A percentile compares a stretch with the other conserved stretches of the same genome.
Evolutionary conservation across 2,329 filamentous ascomycete species (phyloP).

Genomic region (Fusarium succisae): DNA sequence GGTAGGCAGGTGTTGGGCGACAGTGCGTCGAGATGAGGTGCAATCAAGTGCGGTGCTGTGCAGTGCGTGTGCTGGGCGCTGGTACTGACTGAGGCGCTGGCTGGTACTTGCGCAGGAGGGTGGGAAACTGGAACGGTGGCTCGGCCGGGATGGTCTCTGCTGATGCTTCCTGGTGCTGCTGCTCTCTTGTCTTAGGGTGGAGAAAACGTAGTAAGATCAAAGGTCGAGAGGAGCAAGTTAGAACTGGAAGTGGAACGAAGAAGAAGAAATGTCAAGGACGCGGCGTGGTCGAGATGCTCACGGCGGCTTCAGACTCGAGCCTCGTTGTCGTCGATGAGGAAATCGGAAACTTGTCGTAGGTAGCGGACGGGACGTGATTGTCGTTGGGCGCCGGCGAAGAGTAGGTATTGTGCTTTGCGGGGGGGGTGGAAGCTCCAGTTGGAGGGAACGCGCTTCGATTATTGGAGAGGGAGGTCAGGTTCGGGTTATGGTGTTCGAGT

Average conservation of each 20-base stretch:
- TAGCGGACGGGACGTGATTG: slow-evolving; percentile 12
- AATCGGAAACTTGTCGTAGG: slow-evolving; percentile 35
- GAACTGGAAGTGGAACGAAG: neutral
- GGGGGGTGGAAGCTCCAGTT: slow-evolving; percentile 38
- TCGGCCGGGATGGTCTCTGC: slow-evolving; percentile 26
- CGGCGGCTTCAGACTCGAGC: slow-evolving; percentile 37
- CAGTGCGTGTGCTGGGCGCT: slow-evolving; percentile 27
- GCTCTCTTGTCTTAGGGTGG: slow-evolving; percentile 10
- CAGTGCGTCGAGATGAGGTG: slow-evolving; percentile 18
- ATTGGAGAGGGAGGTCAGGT: slow-evolving; percentile 36
- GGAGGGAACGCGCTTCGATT: slow-evolving; percentile 34
- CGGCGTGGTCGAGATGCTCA: slow-evolving; percentile 36
- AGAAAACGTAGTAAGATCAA: slow-evolving; percentile 12
- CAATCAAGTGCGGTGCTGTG: slow-evolving; percentile 13
- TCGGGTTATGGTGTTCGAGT: neutral
- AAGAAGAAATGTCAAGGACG: slow-evolving; percentile 26
- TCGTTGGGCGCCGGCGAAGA: slow-evolving; percentile 40
- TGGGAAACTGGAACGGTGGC: slow-evolving; percentile 25
- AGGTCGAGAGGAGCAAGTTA: slow-evolving; percentile 2
- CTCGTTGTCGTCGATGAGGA: slow-evolving; percentile 38
- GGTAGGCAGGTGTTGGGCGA: slow-evolving; percentile 36
- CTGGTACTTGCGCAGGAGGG: slow-evolving; percentile 35
- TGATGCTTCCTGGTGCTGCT: slow-evolving; percentile 26
- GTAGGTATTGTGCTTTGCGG: slow-evolving; percentile 43
- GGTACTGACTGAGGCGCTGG: slow-evolving; percentile 36